A percentile compares a stretch with the other conserved stretches of the same genome.
Evolutionary conservation across 441 rosid genomes (phyloP).

Genomic region (Sinapis alba): DNA sequence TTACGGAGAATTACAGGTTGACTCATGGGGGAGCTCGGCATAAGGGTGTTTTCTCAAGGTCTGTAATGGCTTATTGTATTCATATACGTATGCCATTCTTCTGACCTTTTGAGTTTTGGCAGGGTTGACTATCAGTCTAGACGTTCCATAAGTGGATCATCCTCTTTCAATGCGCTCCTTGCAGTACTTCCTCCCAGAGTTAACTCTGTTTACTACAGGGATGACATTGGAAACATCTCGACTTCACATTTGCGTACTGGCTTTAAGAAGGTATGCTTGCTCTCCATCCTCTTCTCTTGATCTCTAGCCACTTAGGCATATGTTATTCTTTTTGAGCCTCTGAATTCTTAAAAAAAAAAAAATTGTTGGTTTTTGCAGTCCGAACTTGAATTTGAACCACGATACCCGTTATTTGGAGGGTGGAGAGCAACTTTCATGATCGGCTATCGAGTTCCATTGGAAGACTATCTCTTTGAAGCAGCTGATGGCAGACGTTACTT

Average conservation of each 20-base stretch:
- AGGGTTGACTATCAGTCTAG: conserved; percentile 97
- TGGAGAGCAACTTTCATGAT: conserved; percentile 94
- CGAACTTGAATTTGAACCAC: conserved; percentile 94
- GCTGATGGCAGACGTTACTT: conserved; percentile 90
- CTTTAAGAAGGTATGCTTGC: conserved; percentile 60
- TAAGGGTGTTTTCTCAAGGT: conserved; percentile 97
- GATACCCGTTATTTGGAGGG: conserved; percentile 98
- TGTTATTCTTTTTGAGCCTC: no score
- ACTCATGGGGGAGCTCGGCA: conserved; percentile 93
- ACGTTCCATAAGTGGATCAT: conserved; percentile 60
- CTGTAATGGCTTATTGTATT: conserved; percentile 19
- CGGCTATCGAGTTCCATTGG: conserved; percentile 89
- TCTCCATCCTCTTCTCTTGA: not conserved
- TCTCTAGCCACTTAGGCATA: conserved; percentile 12
- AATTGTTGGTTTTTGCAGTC: conserved; percentile 63
- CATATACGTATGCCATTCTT: not conserved
- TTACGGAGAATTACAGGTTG: conserved; percentile 87
- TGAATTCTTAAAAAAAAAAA: no score
- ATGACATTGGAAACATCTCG: conserved; percentile 97
- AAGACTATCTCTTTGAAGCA: conserved; percentile 89
- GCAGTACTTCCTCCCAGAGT: conserved; percentile 92
- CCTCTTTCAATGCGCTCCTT: conserved; percentile 82
- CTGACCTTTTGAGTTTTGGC: conserved; percentile 41
- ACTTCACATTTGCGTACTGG: conserved; percentile 84
- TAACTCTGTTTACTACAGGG: conserved; percentile 95